A percentile compares a stretch with the other conserved stretches of the same genome.
Evolutionary conservation across 352 stramenopile genomes (phyloP).

Genomic region (Globisporangium cystogenes): DNA sequence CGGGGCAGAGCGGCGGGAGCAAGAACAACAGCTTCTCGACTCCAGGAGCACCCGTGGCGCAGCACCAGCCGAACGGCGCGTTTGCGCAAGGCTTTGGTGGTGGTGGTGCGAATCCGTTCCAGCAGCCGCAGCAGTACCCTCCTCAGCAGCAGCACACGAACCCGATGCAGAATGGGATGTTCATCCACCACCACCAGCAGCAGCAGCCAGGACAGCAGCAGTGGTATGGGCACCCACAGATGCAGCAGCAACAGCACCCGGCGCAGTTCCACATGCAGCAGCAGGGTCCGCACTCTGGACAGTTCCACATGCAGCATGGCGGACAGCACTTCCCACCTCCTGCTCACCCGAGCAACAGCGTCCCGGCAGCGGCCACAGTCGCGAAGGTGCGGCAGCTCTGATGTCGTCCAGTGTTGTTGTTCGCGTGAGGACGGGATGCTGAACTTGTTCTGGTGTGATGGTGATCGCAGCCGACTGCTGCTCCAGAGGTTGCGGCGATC

Average conservation of each 20-base stretch:
- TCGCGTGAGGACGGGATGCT: not conserved
- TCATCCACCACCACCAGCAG: slow-evolving; percentile 10
- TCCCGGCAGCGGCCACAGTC: slow-evolving; percentile 15
- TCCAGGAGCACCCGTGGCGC: not conserved
- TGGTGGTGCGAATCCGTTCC: slow-evolving; percentile 6
- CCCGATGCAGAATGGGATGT: slow-evolving; percentile 10
- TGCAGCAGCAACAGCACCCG: slow-evolving; percentile 18
- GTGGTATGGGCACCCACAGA: slow-evolving; percentile 25
- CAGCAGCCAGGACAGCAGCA: slow-evolving; percentile 36
- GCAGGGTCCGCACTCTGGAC: slow-evolving; percentile 18
- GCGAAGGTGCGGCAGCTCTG: slow-evolving; percentile 25
- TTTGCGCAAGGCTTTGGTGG: slow-evolving; percentile 6
- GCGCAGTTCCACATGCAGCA: slow-evolving; percentile 21
- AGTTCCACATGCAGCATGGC: slow-evolving; percentile 18
- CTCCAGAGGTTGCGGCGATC: slow-evolving; percentile 27
- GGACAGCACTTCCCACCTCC: slow-evolving; percentile 22
- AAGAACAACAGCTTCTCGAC: slow-evolving; percentile 13
- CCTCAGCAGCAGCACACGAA: slow-evolving; percentile 2
- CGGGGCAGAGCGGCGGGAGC: slow-evolving; percentile 9
- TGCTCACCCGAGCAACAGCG: slow-evolving; percentile 1
- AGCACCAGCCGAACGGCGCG: slow-evolving; percentile 1
- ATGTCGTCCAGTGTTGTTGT: too few species aligned
- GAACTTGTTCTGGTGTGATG: not conserved
- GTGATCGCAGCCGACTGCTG: slow-evolving; percentile 2
- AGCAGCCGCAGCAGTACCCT: slow-evolving; percentile 11